phyloP scores from a whole-genome alignment of 1,284 basidiomycete genomes.

The Ustilago nuda region DNA sequence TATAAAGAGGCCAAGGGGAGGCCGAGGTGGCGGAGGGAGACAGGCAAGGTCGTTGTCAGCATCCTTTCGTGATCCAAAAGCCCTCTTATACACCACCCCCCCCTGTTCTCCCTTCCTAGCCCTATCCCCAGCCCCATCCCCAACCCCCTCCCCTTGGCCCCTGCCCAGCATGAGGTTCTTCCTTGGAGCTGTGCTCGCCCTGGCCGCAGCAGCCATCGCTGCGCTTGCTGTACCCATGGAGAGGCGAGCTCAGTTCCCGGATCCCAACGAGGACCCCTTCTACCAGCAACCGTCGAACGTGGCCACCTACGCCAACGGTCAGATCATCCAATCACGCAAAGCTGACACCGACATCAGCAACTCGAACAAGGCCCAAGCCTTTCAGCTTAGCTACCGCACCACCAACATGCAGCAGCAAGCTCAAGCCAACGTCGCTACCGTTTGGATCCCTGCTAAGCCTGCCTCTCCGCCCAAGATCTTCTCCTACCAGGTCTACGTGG shows the following conservation, averaged over 20 bases:
- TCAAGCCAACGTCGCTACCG: constrained; percentile 45
- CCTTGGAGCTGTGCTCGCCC: constrained; percentile 11
- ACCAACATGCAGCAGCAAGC: constrained; percentile 33
- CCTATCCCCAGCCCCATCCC: neutral
- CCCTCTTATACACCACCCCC: neutral
- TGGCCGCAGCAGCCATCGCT: constrained; percentile 21
- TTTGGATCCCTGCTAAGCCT: constrained; percentile 53
- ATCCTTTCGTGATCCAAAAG: neutral
- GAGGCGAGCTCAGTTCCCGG: constrained; percentile 13
- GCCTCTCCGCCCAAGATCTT: constrained; percentile 53
- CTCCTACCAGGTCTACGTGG: constrained; percentile 50
- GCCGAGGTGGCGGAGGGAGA: too few relatives aligned
- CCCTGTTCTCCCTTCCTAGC: neutral
- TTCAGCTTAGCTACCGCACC: constrained; percentile 58
- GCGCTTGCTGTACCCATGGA: constrained; percentile 27
- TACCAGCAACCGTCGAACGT: constrained; percentile 43
- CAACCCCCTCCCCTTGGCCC: neutral
- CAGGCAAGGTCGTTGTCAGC: too few relatives aligned
- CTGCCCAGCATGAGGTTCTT: constrained; percentile 21
- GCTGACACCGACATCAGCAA: constrained; percentile 36
- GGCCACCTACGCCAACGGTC: constrained; percentile 37
- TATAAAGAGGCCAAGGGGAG: neutral
- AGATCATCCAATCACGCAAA: constrained; percentile 45
- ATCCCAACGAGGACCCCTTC: constrained; percentile 56
- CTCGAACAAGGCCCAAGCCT: constrained; percentile 35